Evolutionary conservation across 2,329 filamentous ascomycete genomes (phyloP).

Genomic region (Penicillium hordei): DNA sequence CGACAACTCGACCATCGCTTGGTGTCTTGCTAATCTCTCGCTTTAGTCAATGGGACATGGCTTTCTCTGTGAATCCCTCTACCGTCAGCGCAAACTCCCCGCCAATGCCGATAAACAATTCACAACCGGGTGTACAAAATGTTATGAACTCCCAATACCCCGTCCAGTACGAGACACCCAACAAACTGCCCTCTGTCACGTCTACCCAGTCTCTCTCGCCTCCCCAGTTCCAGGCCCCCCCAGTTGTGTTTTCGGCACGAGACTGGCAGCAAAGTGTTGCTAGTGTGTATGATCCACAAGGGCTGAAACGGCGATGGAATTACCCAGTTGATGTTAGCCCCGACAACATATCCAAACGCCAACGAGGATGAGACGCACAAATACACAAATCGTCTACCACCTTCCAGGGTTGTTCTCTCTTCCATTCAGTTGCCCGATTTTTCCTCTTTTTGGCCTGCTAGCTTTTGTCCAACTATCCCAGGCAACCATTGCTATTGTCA

Average conservation of each 20-base stretch:
- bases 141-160: slow-evolving; percentile 34
- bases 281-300: slow-evolving; percentile 49
- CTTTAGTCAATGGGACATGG: slow-evolving; percentile 86
- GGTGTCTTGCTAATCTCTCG: slow-evolving; percentile 29
- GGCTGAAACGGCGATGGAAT: slow-evolving; percentile 47
- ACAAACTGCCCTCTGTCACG: slow-evolving; percentile 32
- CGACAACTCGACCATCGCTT: background rate
- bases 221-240: slow-evolving; percentile 33
- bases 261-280: slow-evolving; percentile 52
- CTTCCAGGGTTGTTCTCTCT: background rate
- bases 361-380: slow-evolving; percentile 28
- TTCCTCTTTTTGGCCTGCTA: background rate
- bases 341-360: slow-evolving; percentile 35
- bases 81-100: slow-evolving; percentile 42
- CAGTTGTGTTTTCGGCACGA: slow-evolving; percentile 45
- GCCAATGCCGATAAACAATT: slow-evolving; percentile 39
- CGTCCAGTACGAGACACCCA: slow-evolving; percentile 35
- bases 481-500: background rate
- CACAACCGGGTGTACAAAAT: slow-evolving; percentile 29
- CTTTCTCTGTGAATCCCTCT: slow-evolving; percentile 72
- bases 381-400: background rate
- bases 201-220: slow-evolving; percentile 37
- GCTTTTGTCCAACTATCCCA: background rate
- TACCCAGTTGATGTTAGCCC: slow-evolving; percentile 36
- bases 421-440: background rate